Percentiles rank a stretch among this genome's conserved stretches.
Conservation (phyloP, 805 yeast species). For the Saccharomycopsis amapae region DNA sequence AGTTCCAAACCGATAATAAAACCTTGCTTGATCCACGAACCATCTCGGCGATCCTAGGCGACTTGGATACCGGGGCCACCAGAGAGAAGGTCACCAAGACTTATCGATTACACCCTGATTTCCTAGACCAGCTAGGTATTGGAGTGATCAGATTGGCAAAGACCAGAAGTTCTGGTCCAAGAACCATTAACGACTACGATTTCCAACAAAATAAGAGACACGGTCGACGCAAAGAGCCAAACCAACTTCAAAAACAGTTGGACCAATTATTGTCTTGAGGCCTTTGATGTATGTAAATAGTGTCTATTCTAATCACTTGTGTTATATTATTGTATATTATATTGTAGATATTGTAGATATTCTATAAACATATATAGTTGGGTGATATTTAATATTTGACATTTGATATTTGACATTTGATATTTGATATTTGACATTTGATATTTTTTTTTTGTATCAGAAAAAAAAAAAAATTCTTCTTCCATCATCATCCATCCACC, state of each 20-base stretch:
- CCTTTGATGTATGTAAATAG: too few relatives aligned
- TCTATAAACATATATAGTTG: too few relatives aligned
- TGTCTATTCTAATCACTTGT: too few relatives aligned
- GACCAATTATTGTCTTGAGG: conserved; percentile 9
- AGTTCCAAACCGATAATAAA: conserved; percentile 2
- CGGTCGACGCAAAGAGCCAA: background rate
- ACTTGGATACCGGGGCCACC: conserved; percentile 9
- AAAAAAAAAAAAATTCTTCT: too few relatives aligned
- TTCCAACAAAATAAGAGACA: conserved; percentile 6
- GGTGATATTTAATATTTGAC: too few relatives aligned
- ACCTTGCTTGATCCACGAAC: conserved; percentile 19
- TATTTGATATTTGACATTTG: too few relatives aligned
- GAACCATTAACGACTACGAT: conserved; percentile 15
- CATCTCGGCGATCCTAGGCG: conserved; percentile 16
- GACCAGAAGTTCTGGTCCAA: conserved; percentile 9
- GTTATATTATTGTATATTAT: too few relatives aligned
- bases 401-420: too few relatives aligned
- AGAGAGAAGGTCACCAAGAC: conserved; percentile 6
- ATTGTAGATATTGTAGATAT: too few relatives aligned
- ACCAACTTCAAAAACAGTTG: conserved; percentile 4
- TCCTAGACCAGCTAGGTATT: conserved; percentile 4
- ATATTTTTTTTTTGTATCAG: background rate
- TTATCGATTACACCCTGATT: conserved; percentile 10
- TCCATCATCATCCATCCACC: too few relatives aligned
- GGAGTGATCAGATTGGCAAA: conserved; percentile 13